Evolutionary conservation across 495 filamentous ascomycete species (phyloP).

Genomic region (Annulohypoxylon stygium): DNA sequence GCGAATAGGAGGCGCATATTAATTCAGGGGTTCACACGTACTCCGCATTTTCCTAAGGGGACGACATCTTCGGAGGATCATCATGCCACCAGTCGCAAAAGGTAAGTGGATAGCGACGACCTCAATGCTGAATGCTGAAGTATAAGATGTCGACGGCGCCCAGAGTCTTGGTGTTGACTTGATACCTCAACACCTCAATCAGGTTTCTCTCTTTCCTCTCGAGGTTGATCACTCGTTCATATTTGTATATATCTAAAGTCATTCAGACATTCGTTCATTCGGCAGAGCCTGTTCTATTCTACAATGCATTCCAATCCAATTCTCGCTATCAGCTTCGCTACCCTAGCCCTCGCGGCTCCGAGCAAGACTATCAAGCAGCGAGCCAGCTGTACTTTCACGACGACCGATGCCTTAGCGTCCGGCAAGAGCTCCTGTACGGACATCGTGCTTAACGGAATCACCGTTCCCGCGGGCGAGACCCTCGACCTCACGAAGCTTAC

Average conservation of each 20-base stretch:
- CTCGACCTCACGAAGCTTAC: conserved; percentile 27
- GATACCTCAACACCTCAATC: not conserved
- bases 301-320: conserved; percentile 17
- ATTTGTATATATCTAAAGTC: conserved; percentile 3
- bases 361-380: conserved; percentile 12
- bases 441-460: conserved; percentile 26
- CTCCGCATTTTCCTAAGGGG: not conserved
- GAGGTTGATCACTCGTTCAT: conserved; percentile 10
- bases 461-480: conserved; percentile 27
- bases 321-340: conserved; percentile 13
- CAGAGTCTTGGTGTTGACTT: not conserved
- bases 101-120: conserved; percentile 9
- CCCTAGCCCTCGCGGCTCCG: conserved; percentile 26
- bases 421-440: conserved; percentile 24
- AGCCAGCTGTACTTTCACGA: conserved; percentile 31
- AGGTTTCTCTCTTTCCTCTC: not conserved
- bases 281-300: conserved; percentile 1
- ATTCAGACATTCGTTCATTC: conserved; percentile 14
- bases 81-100: conserved; percentile 22
- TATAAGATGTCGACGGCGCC: conserved; percentile 11
- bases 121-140: not conserved
- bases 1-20: not conserved
- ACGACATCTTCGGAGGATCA: conserved; percentile 20
- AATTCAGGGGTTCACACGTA: not conserved
- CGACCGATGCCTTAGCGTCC: not conserved